Conservation (phyloP, 1,139 yeast genomes). For the Petasospora rhodanensis region DNA sequence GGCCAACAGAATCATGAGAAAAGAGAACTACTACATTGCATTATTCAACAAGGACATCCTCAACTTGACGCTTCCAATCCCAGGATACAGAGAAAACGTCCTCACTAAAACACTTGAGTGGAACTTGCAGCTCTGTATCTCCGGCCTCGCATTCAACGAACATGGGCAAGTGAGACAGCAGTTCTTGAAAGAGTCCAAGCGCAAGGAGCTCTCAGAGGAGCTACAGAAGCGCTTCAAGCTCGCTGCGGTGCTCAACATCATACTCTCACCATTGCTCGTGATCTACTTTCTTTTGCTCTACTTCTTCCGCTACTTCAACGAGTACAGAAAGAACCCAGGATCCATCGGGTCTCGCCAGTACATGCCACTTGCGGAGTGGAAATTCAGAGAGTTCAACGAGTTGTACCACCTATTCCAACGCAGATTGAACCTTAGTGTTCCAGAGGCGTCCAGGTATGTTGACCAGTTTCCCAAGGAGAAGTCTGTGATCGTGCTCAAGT, state of each 20-base stretch:
- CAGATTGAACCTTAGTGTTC: slow-evolving; percentile 70
- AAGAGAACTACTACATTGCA: slow-evolving; percentile 90
- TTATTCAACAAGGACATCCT: slow-evolving; percentile 74
- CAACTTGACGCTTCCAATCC: slow-evolving; percentile 55
- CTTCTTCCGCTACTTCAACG: slow-evolving; percentile 89
- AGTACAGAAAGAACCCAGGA: slow-evolving; percentile 85
- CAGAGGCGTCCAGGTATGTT: slow-evolving; percentile 76
- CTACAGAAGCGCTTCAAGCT: slow-evolving; percentile 73
- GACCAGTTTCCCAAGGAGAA: slow-evolving; percentile 91
- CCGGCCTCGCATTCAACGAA: slow-evolving; percentile 79
- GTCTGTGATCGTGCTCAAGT: slow-evolving; percentile 56
- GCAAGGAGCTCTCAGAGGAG: slow-evolving; percentile 65
- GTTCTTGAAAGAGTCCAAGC: slow-evolving; percentile 67
- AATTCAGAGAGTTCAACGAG: slow-evolving; percentile 88
- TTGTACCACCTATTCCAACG: slow-evolving; percentile 81
- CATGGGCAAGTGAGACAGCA: slow-evolving; percentile 79
- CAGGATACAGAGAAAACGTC: slow-evolving; percentile 35
- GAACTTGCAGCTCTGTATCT: slow-evolving; percentile 84
- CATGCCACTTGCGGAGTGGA: slow-evolving; percentile 95
- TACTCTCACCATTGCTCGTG: slow-evolving; percentile 83
- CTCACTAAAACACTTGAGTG: slow-evolving; percentile 89
- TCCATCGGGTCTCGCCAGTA: slow-evolving; percentile 82
- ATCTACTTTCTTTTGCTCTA: slow-evolving; percentile 75
- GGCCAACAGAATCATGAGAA: slow-evolving; percentile 93
- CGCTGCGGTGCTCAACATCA: slow-evolving; percentile 80